Evolutionary conservation across 2,329 filamentous ascomycete genomes (phyloP).

Genomic region (Chaetomium sp.): DNA sequence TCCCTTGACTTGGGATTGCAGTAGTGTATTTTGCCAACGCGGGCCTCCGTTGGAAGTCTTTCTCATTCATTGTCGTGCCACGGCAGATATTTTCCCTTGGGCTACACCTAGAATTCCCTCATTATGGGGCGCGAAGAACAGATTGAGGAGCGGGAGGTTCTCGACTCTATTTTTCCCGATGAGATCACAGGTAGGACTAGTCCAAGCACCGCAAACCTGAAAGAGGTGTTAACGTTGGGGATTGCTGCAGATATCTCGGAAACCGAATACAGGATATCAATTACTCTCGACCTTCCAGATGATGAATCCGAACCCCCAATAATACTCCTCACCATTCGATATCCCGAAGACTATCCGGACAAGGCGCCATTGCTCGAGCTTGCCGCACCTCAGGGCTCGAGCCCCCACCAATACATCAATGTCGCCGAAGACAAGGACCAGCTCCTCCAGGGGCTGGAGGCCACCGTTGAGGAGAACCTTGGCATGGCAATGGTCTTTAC

Average conservation of each 20-base stretch:
- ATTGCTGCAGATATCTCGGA: slow-evolving; percentile 72
- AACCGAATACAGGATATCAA: slow-evolving; percentile 77
- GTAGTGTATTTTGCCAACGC: neutral
- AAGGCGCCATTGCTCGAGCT: slow-evolving; percentile 78
- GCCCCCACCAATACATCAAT: slow-evolving; percentile 66
- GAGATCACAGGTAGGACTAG: slow-evolving; percentile 74
- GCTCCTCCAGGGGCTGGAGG: slow-evolving; percentile 64
- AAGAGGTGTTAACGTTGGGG: no score
- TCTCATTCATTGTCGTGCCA: neutral
- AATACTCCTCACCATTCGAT: slow-evolving; percentile 77
- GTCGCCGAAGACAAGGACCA: slow-evolving; percentile 70
- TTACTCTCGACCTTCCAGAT: slow-evolving; percentile 71
- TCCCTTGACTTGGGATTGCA: neutral
- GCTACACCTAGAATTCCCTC: neutral
- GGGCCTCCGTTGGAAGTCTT: neutral
- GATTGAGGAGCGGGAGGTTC: slow-evolving; percentile 90
- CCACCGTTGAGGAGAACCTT: slow-evolving; percentile 82
- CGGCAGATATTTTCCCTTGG: no score
- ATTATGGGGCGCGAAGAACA: slow-evolving; percentile 74
- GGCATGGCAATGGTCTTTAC: slow-evolving; percentile 99
- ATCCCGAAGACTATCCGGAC: slow-evolving; percentile 88
- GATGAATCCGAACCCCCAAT: slow-evolving; percentile 61
- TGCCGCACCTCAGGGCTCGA: slow-evolving; percentile 61
- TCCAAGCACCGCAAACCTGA: no score
- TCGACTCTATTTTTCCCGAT: slow-evolving; percentile 96